phyloP scores from a whole-genome alignment of 83 land plant genomes.

The Larix sibirica region DNA sequence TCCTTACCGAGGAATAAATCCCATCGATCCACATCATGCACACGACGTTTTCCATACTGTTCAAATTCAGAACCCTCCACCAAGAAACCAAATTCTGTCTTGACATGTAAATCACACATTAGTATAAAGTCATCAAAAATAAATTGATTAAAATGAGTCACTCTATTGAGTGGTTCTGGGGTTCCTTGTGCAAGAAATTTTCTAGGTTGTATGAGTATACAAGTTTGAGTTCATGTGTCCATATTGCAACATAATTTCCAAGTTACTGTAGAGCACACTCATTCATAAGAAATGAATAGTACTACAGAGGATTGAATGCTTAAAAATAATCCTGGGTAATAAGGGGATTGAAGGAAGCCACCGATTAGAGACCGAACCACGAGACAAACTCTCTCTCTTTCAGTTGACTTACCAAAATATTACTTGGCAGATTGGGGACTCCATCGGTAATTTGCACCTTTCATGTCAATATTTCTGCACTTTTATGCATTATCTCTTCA shows the following conservation, averaged over 20 bases:
- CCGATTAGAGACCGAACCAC: background rate
- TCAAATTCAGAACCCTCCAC: slow-evolving; percentile 12
- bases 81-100: slow-evolving; percentile 14
- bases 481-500: too few species aligned
- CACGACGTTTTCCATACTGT: background rate
- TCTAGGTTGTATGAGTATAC: background rate
- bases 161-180: background rate
- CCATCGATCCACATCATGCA: background rate
- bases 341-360: too few species aligned
- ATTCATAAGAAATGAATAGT: background rate
- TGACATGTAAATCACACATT: background rate
- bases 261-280: background rate
- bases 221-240: background rate
- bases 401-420: too few species aligned
- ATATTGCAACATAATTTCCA: background rate
- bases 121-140: background rate
- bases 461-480: too few species aligned
- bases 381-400: background rate
- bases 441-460: too few species aligned
- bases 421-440: too few species aligned
- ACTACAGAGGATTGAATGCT: background rate
- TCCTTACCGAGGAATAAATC: background rate
- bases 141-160: background rate
- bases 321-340: background rate
- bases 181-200: background rate